A percentile compares a stretch with the other conserved stretches of the same genome.
phyloP scores from a whole-genome alignment of 2,329 filamentous ascomycete species.

The Aureobasidium sp. region DNA sequence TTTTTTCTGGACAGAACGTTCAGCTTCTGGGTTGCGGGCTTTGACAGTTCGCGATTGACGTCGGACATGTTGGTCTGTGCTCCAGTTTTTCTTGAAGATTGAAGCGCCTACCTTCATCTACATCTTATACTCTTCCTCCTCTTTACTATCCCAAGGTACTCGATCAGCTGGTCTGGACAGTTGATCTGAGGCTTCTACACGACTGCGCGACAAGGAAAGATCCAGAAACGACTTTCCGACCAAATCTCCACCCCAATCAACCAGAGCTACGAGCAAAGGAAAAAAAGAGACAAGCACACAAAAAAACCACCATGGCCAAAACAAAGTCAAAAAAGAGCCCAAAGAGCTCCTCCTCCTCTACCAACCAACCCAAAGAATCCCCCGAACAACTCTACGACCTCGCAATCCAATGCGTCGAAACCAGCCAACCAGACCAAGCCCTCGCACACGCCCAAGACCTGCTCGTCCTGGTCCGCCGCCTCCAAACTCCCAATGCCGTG shows the following conservation, averaged over 20 bases:
- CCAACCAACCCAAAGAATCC: conserved; percentile 34
- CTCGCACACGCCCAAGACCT: conserved; percentile 47
- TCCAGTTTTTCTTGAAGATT: neutral
- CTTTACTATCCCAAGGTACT: neutral
- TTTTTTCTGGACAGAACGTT: neutral
- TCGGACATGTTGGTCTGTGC: neutral
- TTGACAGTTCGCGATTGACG: neutral
- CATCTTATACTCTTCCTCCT: too few relatives aligned
- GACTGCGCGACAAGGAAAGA: neutral
- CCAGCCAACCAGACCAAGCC: conserved; percentile 50
- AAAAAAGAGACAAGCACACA: neutral
- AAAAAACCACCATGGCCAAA: conserved; percentile 44
- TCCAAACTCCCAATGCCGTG: conserved; percentile 27
- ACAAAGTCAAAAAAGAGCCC: conserved; percentile 41
- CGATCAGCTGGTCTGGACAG: neutral
- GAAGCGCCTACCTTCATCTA: neutral
- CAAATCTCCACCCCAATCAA: neutral
- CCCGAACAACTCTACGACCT: conserved; percentile 49
- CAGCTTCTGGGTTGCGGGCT: neutral
- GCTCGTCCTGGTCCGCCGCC: conserved; percentile 37
- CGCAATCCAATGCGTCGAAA: conserved; percentile 49
- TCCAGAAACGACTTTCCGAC: neutral
- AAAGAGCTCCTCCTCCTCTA: conserved; percentile 21
- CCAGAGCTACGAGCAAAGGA: neutral
- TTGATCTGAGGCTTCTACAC: neutral